A percentile compares a stretch with the other conserved stretches of the same genome.
Conservation (phyloP, 768 basidiomycete genomes). For the Termitomyces sp. region DNA sequence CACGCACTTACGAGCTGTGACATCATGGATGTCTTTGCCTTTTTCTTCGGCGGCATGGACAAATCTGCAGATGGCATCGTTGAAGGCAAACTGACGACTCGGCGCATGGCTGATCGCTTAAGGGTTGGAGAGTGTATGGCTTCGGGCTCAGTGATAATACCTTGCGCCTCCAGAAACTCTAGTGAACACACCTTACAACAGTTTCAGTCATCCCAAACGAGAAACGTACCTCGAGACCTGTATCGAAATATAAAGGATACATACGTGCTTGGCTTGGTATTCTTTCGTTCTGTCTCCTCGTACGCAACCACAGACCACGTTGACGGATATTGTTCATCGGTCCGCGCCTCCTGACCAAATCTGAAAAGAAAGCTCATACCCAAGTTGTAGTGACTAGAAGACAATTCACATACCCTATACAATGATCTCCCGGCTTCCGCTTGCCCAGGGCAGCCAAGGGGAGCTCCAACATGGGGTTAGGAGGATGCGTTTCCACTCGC, state of each 20-base stretch:
- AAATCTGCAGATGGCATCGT: constrained; percentile 15
- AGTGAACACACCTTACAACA: not conserved
- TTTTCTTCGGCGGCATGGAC: constrained; percentile 24
- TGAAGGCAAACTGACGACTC: constrained; percentile 41
- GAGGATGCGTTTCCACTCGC: constrained; percentile 23
- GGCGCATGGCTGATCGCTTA: constrained; percentile 29
- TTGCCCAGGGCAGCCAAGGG: constrained; percentile 35
- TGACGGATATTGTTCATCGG: constrained; percentile 38
- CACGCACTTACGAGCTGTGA: constrained; percentile 11
- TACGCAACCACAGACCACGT: constrained; percentile 59
- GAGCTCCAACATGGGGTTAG: constrained; percentile 41
- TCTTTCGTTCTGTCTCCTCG: constrained; percentile 32
- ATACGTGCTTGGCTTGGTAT: constrained; percentile 40
- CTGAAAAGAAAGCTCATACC: constrained; percentile 27
- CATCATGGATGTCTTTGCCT: constrained; percentile 17
- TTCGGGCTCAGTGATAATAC: constrained; percentile 40
- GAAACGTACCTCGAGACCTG: constrained; percentile 46
- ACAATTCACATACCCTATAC: constrained; percentile 41
- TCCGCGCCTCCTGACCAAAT: constrained; percentile 43
- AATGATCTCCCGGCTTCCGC: constrained; percentile 41
- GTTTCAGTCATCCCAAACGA: not conserved
- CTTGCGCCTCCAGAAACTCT: constrained; percentile 54
- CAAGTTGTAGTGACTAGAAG: constrained; percentile 1
- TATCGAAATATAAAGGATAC: constrained; percentile 72
- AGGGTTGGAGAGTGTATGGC: constrained; percentile 18